Percentiles rank a stretch among this genome's conserved stretches.
Evolutionary conservation across 345 rosid species (phyloP).

Genomic region (Mangifera indica): DNA sequence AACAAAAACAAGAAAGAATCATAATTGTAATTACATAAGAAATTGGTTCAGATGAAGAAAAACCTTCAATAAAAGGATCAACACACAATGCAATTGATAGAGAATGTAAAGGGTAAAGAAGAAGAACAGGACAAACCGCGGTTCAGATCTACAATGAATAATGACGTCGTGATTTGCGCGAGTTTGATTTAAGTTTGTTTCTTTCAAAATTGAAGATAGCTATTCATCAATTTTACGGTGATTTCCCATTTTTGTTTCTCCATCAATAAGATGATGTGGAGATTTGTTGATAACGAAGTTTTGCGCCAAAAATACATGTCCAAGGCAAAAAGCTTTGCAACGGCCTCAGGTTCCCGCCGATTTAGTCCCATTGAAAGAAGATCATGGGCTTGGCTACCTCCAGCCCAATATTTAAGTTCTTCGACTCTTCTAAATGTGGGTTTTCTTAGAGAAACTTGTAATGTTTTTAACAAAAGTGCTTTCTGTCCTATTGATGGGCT

Average conservation of each 20-base stretch:
- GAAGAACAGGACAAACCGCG: conserved; percentile 1
- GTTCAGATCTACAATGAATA: conserved; percentile 17
- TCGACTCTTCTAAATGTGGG: no score
- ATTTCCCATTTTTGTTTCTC: neutral
- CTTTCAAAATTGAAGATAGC: neutral
- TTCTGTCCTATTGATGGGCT: no score
- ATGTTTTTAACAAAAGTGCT: no score
- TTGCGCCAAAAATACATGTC: conserved; percentile 5
- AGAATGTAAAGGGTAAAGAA: neutral
- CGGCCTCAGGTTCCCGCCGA: neutral
- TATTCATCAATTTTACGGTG: no score
- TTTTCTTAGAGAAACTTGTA: no score
- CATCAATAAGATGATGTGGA: neutral
- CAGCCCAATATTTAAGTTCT: neutral
- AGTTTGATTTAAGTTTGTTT: neutral
- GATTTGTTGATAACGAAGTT: neutral
- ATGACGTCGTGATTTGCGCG: conserved; percentile 2
- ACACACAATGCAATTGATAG: neutral
- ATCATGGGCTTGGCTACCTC: no score
- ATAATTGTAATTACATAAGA: neutral
- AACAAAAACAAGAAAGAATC: neutral
- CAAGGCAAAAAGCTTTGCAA: neutral
- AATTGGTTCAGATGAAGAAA: neutral
- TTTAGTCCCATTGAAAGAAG: neutral
- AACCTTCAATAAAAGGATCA: neutral